Base-by-base conservation (phyloP, 2,329 filamentous ascomycete species). In the Exophiala spinifera region DNA sequence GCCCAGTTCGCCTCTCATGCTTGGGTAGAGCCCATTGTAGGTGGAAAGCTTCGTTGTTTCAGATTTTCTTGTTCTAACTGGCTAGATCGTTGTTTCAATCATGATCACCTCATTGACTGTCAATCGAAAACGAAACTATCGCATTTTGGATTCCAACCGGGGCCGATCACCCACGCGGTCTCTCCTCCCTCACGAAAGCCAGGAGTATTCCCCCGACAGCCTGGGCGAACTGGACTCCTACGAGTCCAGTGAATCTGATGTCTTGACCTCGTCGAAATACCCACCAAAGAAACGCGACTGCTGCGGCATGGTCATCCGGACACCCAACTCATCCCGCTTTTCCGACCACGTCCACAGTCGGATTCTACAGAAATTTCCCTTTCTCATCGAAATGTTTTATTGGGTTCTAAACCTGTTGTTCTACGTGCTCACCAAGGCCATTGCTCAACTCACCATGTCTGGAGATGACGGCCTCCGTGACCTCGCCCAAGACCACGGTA, bases 321-420 rank as follows among this genome's bases (percentile, higher is more conserved):
- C 77, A 4, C 82, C 82, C 10, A 84, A 84, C 63, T 80, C 82
- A 2, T 79, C 79, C 2, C 77, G 80, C n/a, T 87, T 85, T 67
- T 75, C 77, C 36, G 74, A 79, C 56, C 70, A 85, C 65, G 67
- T 79, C 46, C 84, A 86, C 66, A 85, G 80, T 57, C 76, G 83
- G 21, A 75, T 87, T 51, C 73, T 87, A 55, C 80, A 85, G 66
- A 84, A 84, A 64, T 86, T 83, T 61, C 85, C 85, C 3, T 88
- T 88, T 65, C 68, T 88, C 51, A 77, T 88, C 46, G 85, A 88
- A 68, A 87, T 88, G 83, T 87, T 87, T 67, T 88, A 88, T 72
- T 88, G 85, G 85, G 76, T 79, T 40, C 75, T 87, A 62, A 86
- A 84, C 64, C 80, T 84, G 60, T 74, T 78, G 43, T 83, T 85